These are phyloP conservation scores for Rhododendron simsii DNA, from an alignment of 148 eudicot species.

Conservation along the genomic window DNA sequence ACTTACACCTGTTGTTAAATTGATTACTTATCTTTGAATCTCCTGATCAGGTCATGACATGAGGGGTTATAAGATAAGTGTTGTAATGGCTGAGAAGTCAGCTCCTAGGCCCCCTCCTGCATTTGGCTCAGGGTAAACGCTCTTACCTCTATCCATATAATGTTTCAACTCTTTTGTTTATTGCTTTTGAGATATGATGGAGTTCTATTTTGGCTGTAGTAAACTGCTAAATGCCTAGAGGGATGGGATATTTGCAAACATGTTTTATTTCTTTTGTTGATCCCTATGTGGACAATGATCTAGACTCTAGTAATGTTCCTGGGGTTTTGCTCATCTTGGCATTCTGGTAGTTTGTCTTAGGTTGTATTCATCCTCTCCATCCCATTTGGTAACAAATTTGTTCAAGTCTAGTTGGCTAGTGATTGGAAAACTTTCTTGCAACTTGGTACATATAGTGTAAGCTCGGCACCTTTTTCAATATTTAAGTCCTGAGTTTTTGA, in stretches of 20 bases:
- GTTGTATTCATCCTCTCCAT: neutral
- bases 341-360: neutral
- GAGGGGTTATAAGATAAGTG: slow-evolving; percentile 77
- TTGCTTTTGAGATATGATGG: neutral
- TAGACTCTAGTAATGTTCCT: neutral
- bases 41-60: slow-evolving; percentile 52
- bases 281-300: neutral
- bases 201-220: neutral
- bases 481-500: neutral
- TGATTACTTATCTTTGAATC: slow-evolving; percentile 6
- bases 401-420: neutral
- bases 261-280: neutral
- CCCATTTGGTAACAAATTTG: neutral
- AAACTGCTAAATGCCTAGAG: neutral
- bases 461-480: neutral
- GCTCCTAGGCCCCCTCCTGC: slow-evolving; percentile 68
- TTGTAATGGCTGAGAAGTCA: slow-evolving; percentile 91
- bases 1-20: neutral
- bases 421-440: too few relatives aligned
- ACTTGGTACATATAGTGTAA: neutral
- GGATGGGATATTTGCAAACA: neutral
- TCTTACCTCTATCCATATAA: neutral
- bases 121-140: slow-evolving; percentile 52
- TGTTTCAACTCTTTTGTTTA: neutral
- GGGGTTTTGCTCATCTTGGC: neutral